Evolutionary conservation across 305 asterid species (phyloP), one percentile per base, ranked within the genome.

Genomic region (Fraxinus ornus): DNA sequence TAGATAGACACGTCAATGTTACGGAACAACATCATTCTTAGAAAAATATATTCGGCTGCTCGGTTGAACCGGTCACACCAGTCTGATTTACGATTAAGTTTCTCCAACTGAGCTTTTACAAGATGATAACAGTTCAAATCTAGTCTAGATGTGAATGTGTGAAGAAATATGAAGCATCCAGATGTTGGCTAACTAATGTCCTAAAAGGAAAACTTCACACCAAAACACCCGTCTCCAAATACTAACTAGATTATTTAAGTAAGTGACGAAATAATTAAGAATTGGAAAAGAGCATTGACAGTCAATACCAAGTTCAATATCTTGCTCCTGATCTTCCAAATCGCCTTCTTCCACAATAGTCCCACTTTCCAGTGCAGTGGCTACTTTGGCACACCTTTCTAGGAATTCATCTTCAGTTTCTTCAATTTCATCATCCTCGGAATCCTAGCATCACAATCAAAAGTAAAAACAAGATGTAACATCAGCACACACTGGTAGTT

Each of bases 321-420:
- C 89, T 37, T 76, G 82, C 39, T 85, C 91, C 80, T 86, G 86
- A 76, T 88, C 87, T 76, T 88, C 91, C n/a, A 44, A 71, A n/a
- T 84, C 89, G 71, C 88, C 89, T 85, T 88, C 91, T 72, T 88
- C 90, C 49, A 82, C 82, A 76, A 86, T 62, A 76, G 82, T 77
- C 35, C 81, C 87, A 77, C 83, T 79, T 83, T 88, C 91, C 86
- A 88, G 76, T 62, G 62, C 88, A 6, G 26, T 70, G 2, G 91
- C 91, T 37, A 85, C 82, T 80, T 83, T 52, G 26, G 89, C 88
- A 66, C 83, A 86, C 79, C 91, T 88, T 78, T 85, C 85, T 80
- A 88, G 82, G 87, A 86, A 88, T 82, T 86, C 91, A 80, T 86
- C 89, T 81, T 85, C 88, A 57, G 89, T 88, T 81, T 88, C 91